phyloP scores from a whole-genome alignment of 306 rosid genomes.

The Vicia villosa region DNA sequence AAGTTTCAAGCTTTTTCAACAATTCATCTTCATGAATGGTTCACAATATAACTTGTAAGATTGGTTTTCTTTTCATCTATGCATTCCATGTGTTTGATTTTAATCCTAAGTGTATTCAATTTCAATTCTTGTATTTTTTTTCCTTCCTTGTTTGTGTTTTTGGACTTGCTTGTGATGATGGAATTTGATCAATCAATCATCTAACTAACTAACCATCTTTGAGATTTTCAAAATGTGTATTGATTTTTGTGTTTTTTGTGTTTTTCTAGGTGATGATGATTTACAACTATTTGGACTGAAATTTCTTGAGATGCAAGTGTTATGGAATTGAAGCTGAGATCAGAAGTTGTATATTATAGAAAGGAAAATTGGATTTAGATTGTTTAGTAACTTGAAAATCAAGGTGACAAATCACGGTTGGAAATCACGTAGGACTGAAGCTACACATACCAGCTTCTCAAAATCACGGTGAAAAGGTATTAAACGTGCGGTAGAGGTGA shows the following conservation, averaged over 20 bases:
- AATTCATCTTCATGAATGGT: constrained; percentile 30
- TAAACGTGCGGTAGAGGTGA: too few relatives aligned
- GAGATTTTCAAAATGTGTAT: constrained; percentile 16
- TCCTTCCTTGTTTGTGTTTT: neutral
- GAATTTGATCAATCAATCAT: constrained; percentile 29
- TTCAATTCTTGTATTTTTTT: neutral
- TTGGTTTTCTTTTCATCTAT: constrained; percentile 8
- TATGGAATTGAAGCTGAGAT: constrained; percentile 25
- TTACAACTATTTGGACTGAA: constrained; percentile 18
- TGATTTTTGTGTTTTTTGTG: constrained; percentile 31
- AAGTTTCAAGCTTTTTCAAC: constrained; percentile 41
- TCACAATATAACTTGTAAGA: constrained; percentile 33
- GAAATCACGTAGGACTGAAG: too few relatives aligned
- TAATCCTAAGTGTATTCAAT: neutral
- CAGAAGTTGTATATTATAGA: constrained; percentile 28
- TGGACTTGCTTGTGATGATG: constrained; percentile 32
- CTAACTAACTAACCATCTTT: neutral
- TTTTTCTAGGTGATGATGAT: constrained; percentile 21
- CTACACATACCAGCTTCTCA: too few relatives aligned
- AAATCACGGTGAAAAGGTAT: too few relatives aligned
- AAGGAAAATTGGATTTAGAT: constrained; percentile 44
- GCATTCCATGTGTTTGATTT: constrained; percentile 9
- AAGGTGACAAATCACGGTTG: too few relatives aligned
- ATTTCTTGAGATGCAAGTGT: constrained; percentile 31
- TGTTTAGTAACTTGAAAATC: too few relatives aligned